Evolutionary conservation across 2,329 filamentous ascomycete species (phyloP).

Genomic region (Monilinia aucupariae): DNA sequence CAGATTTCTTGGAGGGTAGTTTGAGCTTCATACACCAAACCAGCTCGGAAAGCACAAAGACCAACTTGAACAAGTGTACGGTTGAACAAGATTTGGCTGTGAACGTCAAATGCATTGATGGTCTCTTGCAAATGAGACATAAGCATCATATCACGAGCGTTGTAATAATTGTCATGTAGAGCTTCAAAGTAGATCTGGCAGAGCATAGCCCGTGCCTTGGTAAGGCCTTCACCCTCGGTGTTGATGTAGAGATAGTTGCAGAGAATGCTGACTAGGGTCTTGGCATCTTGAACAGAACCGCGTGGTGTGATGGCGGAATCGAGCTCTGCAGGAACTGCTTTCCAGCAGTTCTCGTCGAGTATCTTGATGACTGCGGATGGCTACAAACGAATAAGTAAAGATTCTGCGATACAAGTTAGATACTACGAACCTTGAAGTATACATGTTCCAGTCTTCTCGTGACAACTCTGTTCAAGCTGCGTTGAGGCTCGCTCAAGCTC

Average conservation of each 20-base stretch:
- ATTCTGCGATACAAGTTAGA: conserved; percentile 23
- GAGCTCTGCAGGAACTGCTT: conserved; percentile 61
- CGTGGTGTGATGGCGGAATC: conserved; percentile 80
- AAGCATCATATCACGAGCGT: conserved; percentile 96
- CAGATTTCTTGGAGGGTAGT: conserved; percentile 98
- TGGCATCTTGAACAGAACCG: conserved; percentile 59
- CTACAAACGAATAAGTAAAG: conserved; percentile 37
- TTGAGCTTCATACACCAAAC: conserved; percentile 94
- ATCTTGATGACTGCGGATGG: conserved; percentile 89
- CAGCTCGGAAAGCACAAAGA: conserved; percentile 95
- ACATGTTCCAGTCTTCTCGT: conserved; percentile 94
- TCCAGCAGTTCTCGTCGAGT: conserved; percentile 92
- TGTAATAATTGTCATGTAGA: conserved; percentile 96
- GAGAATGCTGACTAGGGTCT: conserved; percentile 73
- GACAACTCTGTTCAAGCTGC: conserved; percentile 84
- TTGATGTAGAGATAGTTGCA: conserved; percentile 93
- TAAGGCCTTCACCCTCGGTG: conserved; percentile 75
- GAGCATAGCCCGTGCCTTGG: conserved; percentile 92
- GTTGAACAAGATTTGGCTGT: conserved; percentile 98
- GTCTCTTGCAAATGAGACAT: conserved; percentile 99
- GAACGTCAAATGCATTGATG: conserved; percentile 93
- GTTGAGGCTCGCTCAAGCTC: conserved; percentile 70
- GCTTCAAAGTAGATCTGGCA: conserved; percentile 99
- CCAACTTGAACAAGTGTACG: conserved; percentile 95
- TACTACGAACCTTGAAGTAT: conserved; percentile 78